Percentiles rank a stretch among this genome's conserved stretches.
Conservation (phyloP, 306 rosid species). For the Cucurbita moschata region DNA sequence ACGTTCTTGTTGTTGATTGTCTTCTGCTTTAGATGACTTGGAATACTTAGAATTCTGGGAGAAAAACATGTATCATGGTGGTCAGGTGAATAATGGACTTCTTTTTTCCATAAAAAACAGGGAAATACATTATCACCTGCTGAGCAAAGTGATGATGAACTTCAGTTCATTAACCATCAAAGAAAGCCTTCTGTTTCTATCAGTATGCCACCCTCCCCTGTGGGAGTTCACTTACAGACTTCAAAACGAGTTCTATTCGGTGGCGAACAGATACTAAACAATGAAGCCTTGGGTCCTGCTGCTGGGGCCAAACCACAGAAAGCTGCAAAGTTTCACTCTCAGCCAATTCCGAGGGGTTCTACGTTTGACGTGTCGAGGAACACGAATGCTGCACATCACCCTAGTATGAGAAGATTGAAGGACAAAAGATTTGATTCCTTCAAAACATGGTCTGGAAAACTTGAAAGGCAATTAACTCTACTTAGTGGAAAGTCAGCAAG, state of each 20-base stretch:
- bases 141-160: constrained; percentile 13
- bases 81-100: neutral
- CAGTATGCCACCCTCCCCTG: constrained; percentile 64
- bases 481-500: constrained; percentile 42
- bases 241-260: constrained; percentile 23
- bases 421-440: constrained; percentile 65
- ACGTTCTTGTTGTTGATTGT: neutral
- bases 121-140: constrained; percentile 18
- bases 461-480: constrained; percentile 53
- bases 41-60: neutral
- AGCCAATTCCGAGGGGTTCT: constrained; percentile 42
- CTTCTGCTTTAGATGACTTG: neutral
- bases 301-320: constrained; percentile 12
- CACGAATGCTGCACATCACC: constrained; percentile 10
- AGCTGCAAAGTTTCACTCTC: constrained; percentile 38
- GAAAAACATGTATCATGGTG: neutral
- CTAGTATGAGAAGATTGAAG: constrained; percentile 19
- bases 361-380: constrained; percentile 1
- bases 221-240: constrained; percentile 13
- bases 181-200: constrained; percentile 40
- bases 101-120: constrained; percentile 13
- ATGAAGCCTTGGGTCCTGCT: constrained; percentile 6
- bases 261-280: constrained; percentile 19
- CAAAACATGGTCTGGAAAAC: constrained; percentile 66
- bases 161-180: constrained; percentile 26